Evolutionary conservation across 2,329 filamentous ascomycete genomes (phyloP), one percentile per base, ranked within the genome.

Genomic region (Claviceps humidiphila): DNA sequence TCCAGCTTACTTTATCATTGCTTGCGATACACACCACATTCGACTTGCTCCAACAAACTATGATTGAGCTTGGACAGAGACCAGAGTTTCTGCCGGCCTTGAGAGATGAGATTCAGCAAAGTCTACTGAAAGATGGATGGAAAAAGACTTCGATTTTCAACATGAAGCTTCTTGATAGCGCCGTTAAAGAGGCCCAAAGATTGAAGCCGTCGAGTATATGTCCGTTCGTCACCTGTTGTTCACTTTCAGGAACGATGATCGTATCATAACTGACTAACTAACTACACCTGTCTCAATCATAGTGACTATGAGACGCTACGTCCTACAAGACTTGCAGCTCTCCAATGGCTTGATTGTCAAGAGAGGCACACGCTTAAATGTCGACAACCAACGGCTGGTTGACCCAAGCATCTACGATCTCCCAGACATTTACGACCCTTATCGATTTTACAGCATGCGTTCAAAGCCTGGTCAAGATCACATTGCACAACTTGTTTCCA

Each of bases 11-110:
- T 1, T 60, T 66, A 20, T 66, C 68, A 0, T 70, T 77, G 43
- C 76, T 75, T 1, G 73, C 74, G 3, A 77, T 79, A 37, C 76
- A 80, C 60, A 80, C 77, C 0, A 78, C 77, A 0, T 68, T 71
- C 5, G 61, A 63, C 11, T 37, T 62, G 7, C 39, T 62, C 1
- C 47, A 52, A 5, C 54, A 59, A 17, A 55, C 55, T 1, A 51
- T 63, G 5, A 49, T 55, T 1, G 54, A 57, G 2, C 58, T 78
- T 26, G 75, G 74, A 0, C 66, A 67, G 3, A 68, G 71, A 20
- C 60, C 64, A 4, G 59, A 64, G 0, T 67, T 64, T 20, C 47
- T 74, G 8, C 61, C 65, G 3, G 56, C 58, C 1, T 60, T 77
- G 24, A 66, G 71, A 3, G 65, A 74, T 20, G 74, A 77, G 50